Base-by-base conservation (phyloP, 2,329 filamentous ascomycete genomes). In the Talaromyces sp. region DNA sequence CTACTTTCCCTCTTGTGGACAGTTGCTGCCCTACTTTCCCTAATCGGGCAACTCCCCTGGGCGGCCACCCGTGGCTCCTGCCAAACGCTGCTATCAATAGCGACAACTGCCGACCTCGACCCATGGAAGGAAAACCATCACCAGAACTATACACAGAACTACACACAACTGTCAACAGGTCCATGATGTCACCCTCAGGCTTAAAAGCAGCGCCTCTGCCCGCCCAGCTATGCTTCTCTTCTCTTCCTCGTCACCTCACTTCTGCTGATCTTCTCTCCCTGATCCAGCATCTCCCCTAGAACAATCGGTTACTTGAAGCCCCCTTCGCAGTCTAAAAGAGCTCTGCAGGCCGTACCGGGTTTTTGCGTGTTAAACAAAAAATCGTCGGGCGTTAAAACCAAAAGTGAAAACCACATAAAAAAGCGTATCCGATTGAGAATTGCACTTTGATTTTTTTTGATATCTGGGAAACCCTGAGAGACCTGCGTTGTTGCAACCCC, bases 331-430 rank as follows among this genome's bases (percentile, higher is more conserved):
- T 53, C 24, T 58, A 61, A 61, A 61, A 61, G 49, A 52, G 59
- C 35, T 61, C 59, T n/a, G n/a, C 57, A 58, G 59, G 57, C 1
- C 57, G 38, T 49, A 61, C 59, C 55, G 59, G 59, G 59, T 61
- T 58, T 55, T 46, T 61, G 59, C 59, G 59, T 58, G 59, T 58
- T 41, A 49, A 50, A 29, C 43, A 49, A 55, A 60, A 59, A 61
- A 50, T 52, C 49, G 49, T 52, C 24, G 24, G 49, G 3, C 49
- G 17, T 52, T 1, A 52, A 52, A 52, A 9, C 35, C 51, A 61
- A 53, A 52, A 55, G 53, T 24, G 53, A 60, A 60, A 56, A 24
- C 3, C 26, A 27, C 3, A 27, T 49, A 59, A 35, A 61, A 61
- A 61, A 58, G 19, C 35, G 57, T 58, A 61, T 51, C 54, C 35